phyloP scores from a whole-genome alignment of 2,329 filamentous ascomycete genomes.

The Pyrenophora teres region DNA sequence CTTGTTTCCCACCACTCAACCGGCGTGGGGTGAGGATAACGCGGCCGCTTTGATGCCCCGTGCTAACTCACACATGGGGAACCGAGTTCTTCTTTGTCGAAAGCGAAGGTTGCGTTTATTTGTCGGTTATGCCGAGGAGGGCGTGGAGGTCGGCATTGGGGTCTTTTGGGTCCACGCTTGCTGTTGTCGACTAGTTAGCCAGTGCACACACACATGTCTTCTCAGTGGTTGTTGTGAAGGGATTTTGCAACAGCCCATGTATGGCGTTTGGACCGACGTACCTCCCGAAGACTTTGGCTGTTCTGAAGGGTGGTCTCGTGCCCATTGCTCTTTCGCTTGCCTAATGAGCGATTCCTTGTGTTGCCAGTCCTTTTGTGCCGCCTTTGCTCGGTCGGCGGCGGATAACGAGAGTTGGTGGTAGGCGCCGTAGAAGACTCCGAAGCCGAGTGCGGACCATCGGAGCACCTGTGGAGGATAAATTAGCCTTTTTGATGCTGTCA shows the following conservation, averaged over 20 bases:
- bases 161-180: constrained; percentile 71
- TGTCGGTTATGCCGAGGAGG: constrained; percentile 45
- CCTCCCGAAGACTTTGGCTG: constrained; percentile 39
- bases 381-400: constrained; percentile 71
- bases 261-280: constrained; percentile 21
- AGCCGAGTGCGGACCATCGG: constrained; percentile 90
- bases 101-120: constrained; percentile 24
- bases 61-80: constrained; percentile 26
- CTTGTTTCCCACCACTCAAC: constrained; percentile 12
- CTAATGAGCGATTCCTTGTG: constrained; percentile 91
- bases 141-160: constrained; percentile 94
- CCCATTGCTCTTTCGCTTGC: constrained; percentile 89
- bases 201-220: neutral
- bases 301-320: constrained; percentile 67
- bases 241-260: too few species aligned
- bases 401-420: constrained; percentile 86
- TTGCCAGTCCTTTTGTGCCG: constrained; percentile 78
- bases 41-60: constrained; percentile 25
- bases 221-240: too few species aligned
- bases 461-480: constrained; percentile 70
- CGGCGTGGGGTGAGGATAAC: constrained; percentile 2
- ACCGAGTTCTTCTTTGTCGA: constrained; percentile 6
- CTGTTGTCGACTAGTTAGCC: constrained; percentile 43
- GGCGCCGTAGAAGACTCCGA: constrained; percentile 94
- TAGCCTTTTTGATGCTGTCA: constrained; percentile 25